Evolutionary conservation across 148 eudicot genomes (phyloP).

Genomic region (Suaeda aralocaspica): DNA sequence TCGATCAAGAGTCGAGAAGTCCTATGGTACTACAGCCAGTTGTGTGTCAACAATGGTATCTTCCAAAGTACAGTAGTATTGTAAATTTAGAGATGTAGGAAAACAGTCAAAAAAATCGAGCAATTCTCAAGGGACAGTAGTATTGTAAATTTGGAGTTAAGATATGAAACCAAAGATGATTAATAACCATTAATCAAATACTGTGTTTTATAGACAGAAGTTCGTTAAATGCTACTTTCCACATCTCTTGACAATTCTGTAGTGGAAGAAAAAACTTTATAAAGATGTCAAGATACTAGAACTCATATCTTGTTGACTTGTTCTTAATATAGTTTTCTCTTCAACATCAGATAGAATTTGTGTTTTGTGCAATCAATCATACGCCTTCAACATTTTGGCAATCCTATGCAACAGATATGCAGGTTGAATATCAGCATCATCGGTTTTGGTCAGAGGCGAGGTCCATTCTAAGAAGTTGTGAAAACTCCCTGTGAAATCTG

Average conservation of each 20-base stretch:
- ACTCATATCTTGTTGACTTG: no score
- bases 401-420: conserved; percentile 47
- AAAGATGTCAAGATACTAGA: background rate
- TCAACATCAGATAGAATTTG: conserved; percentile 7
- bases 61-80: no score
- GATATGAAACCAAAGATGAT: no score
- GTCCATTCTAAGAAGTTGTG: conserved; percentile 74
- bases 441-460: conserved; percentile 36
- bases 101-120: no score
- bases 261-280: conserved; percentile 8
- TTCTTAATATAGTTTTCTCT: background rate
- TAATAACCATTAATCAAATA: background rate
- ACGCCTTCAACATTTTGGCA: conserved; percentile 32
- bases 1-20: no score
- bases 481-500: conserved; percentile 90
- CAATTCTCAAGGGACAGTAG: no score
- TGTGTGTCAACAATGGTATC: no score
- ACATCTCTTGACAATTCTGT: background rate
- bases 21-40: no score
- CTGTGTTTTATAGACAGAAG: background rate
- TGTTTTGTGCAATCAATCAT: conserved; percentile 5
- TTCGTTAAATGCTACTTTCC: background rate
- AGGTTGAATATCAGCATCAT: conserved; percentile 29
- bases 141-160: no score
- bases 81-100: no score